Base-by-base conservation (phyloP, 352 stramenopile species). In the Phytophthora gonapodyides region DNA sequence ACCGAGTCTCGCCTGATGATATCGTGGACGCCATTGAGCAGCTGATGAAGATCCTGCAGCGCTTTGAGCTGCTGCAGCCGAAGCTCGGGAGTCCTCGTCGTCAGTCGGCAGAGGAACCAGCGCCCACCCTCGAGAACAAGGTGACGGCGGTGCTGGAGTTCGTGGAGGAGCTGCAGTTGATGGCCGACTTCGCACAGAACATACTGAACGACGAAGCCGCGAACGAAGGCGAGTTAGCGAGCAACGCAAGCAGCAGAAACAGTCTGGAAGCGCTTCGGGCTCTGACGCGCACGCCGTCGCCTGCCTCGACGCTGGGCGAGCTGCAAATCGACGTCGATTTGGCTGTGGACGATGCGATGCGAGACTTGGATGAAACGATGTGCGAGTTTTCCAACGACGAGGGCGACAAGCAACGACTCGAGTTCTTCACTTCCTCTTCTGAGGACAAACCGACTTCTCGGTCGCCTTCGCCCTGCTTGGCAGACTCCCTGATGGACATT, bases 401-500 rank as follows among this genome's bases (percentile, higher is more conserved):
- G 12, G 47, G 34, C 7, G 52, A 68, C 4, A 42, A 15, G 16
- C 34, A 47, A 11, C 51, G 21, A 44, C 36, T 52, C 6, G 52
- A 13, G 4, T 55, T 55, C 44, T 66, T 66, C 19, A 37, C 24
- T 24, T 45, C 24, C 24, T 45, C 35, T 7, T 12, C 34, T 7
- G 21, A 37, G 5, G 36, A 35, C 7, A 46, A 64, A 27, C 24
- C 27, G 3, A 44, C 36, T 9, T 60, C 62, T 17, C 42, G 57
- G 0, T 54, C 64, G 3, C 62, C 64, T 9, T 65, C 61, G 1
- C 48, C 71, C 4, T 76, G 76, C 21, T 57, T 91, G 15, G 72
- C 79, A 13, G 73, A 88, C 27, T 85, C 82, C 15, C 59, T 91
- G 9, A 57, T 88, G 44, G 82, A 89, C 40, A 91, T 91, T 42